These are phyloP conservation scores for Leccinum barrowsii DNA, from an alignment of 768 basidiomycete species.

Conservation along the genomic window DNA sequence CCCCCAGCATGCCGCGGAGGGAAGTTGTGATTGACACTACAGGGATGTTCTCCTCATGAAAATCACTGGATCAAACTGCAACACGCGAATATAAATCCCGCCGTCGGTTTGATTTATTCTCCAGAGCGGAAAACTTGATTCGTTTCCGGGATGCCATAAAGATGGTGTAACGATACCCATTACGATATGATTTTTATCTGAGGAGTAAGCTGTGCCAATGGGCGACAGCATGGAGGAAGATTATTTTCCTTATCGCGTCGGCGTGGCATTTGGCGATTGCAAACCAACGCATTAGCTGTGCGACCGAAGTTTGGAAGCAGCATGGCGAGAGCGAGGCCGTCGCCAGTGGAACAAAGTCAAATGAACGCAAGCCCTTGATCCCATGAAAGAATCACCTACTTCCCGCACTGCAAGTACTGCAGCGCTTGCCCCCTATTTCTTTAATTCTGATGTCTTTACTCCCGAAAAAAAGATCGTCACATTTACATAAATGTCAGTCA, in stretches of 20 bases:
- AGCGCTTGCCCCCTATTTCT: not conserved
- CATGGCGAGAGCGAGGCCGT: not conserved
- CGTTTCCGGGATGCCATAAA: not conserved
- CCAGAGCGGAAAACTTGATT: constrained; percentile 3
- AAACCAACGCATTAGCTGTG: not conserved
- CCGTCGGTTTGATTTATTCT: constrained; percentile 1
- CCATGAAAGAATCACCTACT: not conserved
- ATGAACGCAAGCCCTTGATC: too few relatives aligned
- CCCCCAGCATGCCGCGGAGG: not conserved
- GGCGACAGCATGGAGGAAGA: not conserved
- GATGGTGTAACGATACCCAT: not conserved
- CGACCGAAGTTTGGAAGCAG: not conserved
- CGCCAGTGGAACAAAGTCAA: not conserved
- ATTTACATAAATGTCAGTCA: not conserved
- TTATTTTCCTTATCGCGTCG: not conserved
- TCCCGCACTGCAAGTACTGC: not conserved
- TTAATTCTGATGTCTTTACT: not conserved
- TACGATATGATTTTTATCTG: not conserved
- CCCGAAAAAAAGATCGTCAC: not conserved
- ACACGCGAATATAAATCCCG: not conserved
- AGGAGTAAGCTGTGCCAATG: constrained; percentile 13
- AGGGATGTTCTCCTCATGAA: not conserved
- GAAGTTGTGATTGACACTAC: not conserved
- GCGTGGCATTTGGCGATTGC: not conserved
- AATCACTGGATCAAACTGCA: constrained; percentile 2